Base-by-base conservation (phyloP, 495 filamentous ascomycete genomes). In the Neurospora africana region DNA sequence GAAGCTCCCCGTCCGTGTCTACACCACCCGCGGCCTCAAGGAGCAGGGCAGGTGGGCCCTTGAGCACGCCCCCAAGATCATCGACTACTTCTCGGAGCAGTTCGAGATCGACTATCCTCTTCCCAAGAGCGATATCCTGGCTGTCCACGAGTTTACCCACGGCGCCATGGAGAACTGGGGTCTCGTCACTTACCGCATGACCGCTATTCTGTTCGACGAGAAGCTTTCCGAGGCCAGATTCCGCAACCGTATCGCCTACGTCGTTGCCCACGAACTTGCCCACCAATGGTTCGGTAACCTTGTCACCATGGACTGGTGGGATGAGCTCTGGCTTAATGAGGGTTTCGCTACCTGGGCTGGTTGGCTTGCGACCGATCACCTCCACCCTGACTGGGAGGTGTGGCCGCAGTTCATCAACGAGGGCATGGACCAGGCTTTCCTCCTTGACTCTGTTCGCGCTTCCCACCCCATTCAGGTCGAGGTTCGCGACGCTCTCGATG, bases 261-360 rank as follows among this genome's bases (percentile, higher is more conserved):
- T 98, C 38, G 93, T 98, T 23, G 92, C 93, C 7, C 94, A 97
- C 80, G 94, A 99, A 78, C 84, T 99, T 65, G 95, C 95, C 37
- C 95, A 99, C 81, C 95, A 98, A 83, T 99, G 95, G 95, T 99
- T 98, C 77, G 95, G 95, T 38, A 97, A 99, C 78, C 88, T 98
- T 21, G 95, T 98, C 27, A 93, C 91, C 19, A 93, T 93, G 91
- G 88, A 90, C 74, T 90, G 88, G 88, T 98, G 95, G 95, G 94
- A 91, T 79, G 95, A 97, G 80, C 86, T 99, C 30, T 99, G 95
- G 95, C 87, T 98, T 15, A 96, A 96, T 73, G 95, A 98, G 80
- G 95, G 94, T 3, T 99, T 99, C 81, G 95, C 95, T 30, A 99
- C 95, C 5, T 98, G 95, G 95, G 93, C 97, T 68, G 95, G 95